Base-by-base conservation (phyloP, 2,329 filamentous ascomycete genomes). In the Microthyrium microscopicum region DNA sequence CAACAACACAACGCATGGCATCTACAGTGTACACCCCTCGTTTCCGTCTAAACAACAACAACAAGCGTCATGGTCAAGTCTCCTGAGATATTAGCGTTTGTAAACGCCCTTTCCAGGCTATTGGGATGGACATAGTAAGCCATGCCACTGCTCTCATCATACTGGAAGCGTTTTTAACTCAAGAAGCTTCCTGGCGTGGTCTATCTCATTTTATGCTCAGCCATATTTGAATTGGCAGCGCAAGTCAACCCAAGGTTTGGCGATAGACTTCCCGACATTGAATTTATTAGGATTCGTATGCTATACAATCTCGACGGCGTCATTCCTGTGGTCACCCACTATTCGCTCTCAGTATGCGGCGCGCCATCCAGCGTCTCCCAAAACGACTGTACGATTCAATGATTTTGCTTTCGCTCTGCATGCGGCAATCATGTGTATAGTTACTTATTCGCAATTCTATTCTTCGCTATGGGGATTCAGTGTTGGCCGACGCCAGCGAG, bases 391-490 rank as follows among this genome's bases (percentile, higher is more conserved):
- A 20, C 73, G 78, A 35, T 70, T 82, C 56, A 95, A 95, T 57
- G 89, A 98, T 57, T 67, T 95, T 38, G 70, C 74, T 11, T 95
- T 95, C 52, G 84, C 85, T 12, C 61, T 72, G 3, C 85, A 95
- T 57, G 87, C 79, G 21, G 62, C 83, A 12, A 41, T 84, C 7
- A 58, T 92, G 41, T 82, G 75, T 44, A 45, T 70, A 27, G 51
- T 94, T 35, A 71, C 73, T n/a, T 75, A 78, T 40, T 79, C 73
- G 31, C 87, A 94, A 54, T 78, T 91, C 46, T 71, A 68, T 44
- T 68, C 73, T 3, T 45, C 49, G 2, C 53, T 83, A 8, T 95
- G 87, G 85, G 71, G 76, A 0, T 91, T 92, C 49, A 61, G 68
- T 26, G 68, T 68, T 11, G 70, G 64, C 3, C 56, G 55, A 37